Percentiles rank a stretch among this genome's conserved stretches.
phyloP scores from a whole-genome alignment of 2,329 filamentous ascomycete genomes.

The Aspergillus proliferans region DNA sequence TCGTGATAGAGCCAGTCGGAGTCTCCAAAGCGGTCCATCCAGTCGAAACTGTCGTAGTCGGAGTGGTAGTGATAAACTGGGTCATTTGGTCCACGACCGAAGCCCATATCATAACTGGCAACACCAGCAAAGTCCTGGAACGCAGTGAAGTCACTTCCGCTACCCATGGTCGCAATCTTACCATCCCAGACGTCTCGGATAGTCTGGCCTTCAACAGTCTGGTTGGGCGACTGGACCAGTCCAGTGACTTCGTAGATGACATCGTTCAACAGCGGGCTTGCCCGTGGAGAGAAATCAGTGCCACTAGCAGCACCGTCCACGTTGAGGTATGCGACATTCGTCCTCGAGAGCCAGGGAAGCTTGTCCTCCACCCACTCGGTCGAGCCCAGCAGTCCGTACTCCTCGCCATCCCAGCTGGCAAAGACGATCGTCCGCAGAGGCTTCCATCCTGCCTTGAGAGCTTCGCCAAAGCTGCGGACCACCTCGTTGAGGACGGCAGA shows the following conservation, averaged over 20 bases:
- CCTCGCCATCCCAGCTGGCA: conserved; percentile 76
- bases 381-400: conserved; percentile 78
- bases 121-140: conserved; percentile 68
- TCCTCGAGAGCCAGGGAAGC: conserved; percentile 67
- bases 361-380: conserved; percentile 94
- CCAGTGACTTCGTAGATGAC: conserved; percentile 62
- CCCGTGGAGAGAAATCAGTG: conserved; percentile 56
- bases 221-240: conserved; percentile 65
- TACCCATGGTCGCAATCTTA: conserved; percentile 60
- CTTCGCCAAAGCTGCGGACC: conserved; percentile 65
- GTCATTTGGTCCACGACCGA: conserved; percentile 40
- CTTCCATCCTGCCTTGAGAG: conserved; percentile 69
- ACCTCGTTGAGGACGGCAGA: conserved; percentile 75
- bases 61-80: conserved; percentile 68
- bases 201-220: conserved; percentile 63
- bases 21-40: conserved; percentile 77
- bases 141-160: conserved; percentile 67
- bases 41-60: conserved; percentile 78
- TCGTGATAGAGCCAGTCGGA: conserved; percentile 53
- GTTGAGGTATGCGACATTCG: conserved; percentile 78
- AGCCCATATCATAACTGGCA: conserved; percentile 59
- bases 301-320: conserved; percentile 70
- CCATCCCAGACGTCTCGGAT: conserved; percentile 63
- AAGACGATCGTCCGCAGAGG: conserved; percentile 87
- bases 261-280: conserved; percentile 70